Evolutionary conservation across 139 green algal species (phyloP), one percentile per base, ranked within the genome.

Genomic region (Raphidocelis subcapitata): DNA sequence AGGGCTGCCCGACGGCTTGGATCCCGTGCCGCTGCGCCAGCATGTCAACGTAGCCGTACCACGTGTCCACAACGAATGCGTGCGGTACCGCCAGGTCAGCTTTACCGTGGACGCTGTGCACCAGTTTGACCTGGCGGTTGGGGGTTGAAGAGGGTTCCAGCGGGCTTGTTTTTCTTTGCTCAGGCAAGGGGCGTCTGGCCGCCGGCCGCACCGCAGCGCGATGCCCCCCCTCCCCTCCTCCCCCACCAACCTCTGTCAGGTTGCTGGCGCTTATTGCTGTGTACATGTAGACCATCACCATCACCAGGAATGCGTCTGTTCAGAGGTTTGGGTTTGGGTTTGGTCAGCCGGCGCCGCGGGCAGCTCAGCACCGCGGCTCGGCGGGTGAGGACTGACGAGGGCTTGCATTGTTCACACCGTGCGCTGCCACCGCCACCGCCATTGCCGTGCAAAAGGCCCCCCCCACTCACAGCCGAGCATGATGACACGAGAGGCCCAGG

Each of bases 231-330:
- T 20, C 64, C 62, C 5, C 59, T 35, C 24, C 18, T 63, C 20
- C 20, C 56, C n/a, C 20, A 32, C 20, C 14, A n/a, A 29, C 23
- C 60, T 65, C 18, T 23, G 21, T 26, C 60, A 65, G 41, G 21
- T 65, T 26, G 24, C 56, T 67, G 16, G 69, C 69, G 41, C 57
- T 67, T 3, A 29, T 61, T 1, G 69, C 69, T 35, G 69, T 75
- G 37, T 75, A 75, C 61, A 32, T 67, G 61, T 3, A 67, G 55
- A 77, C 47, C 70, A 77, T 77, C 12, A 77, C 62, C 3, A 77
- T 47, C 46, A 77, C 70, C 26, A 77, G 31, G 32, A 77, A 77
- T 24, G 28, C 44, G 21, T 77, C 41, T 49, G 41, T 49, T 8
- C 8, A 12, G 41, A 12, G 12, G 41, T 8, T 49, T 49, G 41